Percentiles rank a stretch among this genome's conserved stretches.
phyloP scores from a whole-genome alignment of 192 early-diverging fungal genomes.

The Fimicolochytrium jonesii region DNA sequence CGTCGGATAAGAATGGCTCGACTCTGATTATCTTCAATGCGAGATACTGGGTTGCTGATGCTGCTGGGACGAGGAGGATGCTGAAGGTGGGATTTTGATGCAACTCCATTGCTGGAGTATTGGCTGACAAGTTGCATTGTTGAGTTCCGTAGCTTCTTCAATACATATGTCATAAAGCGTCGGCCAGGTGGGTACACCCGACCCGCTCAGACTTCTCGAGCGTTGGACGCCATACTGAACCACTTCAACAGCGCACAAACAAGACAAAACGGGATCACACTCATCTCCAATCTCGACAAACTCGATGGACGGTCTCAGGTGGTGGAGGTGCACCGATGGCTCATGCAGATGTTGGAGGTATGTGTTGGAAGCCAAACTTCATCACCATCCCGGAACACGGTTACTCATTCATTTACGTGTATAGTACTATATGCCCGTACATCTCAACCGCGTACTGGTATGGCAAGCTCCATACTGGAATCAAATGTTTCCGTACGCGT shows the following conservation, averaged over 20 bases:
- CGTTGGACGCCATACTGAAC: too few relatives aligned
- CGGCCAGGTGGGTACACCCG: not conserved
- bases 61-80: slow-evolving; percentile 16
- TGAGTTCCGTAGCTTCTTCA: not conserved
- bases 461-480: slow-evolving; percentile 30
- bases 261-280: slow-evolving; percentile 13
- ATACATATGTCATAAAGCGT: slow-evolving; percentile 23
- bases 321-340: slow-evolving; percentile 19
- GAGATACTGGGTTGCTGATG: slow-evolving; percentile 14
- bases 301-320: not conserved
- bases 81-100: too few relatives aligned
- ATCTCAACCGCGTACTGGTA: slow-evolving; percentile 3
- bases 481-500: slow-evolving; percentile 9
- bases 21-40: slow-evolving; percentile 28
- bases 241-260: slow-evolving; percentile 4
- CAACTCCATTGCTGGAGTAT: too few relatives aligned
- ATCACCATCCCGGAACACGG: too few relatives aligned
- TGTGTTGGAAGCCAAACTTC: too few relatives aligned
- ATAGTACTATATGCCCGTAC: slow-evolving; percentile 18
- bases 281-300: slow-evolving; percentile 23
- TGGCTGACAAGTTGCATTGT: too few relatives aligned
- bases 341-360: slow-evolving; percentile 26
- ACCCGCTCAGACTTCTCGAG: not conserved
- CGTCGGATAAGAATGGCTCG: slow-evolving; percentile 5
- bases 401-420: not conserved